These are phyloP conservation scores for Candida orba DNA, from an alignment of 805 yeast genomes.

Conservation along the genomic window DNA sequence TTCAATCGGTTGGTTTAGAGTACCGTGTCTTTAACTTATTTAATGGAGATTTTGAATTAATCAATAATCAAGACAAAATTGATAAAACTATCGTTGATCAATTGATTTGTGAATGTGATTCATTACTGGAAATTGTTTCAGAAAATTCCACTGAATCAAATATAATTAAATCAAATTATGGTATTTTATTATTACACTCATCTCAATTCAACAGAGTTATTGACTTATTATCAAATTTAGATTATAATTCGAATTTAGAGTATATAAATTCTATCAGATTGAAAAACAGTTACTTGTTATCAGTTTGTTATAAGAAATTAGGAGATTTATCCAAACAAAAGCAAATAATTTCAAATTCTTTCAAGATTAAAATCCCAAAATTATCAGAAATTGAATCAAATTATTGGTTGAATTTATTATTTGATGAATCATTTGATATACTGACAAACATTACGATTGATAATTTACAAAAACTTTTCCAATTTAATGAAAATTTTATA, in stretches of 20 bases:
- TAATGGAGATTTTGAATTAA: no score
- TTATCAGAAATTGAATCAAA: conserved; percentile 16
- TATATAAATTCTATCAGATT: conserved; percentile 8
- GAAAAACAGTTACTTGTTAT: conserved; percentile 9
- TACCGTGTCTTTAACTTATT: neutral
- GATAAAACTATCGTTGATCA: neutral
- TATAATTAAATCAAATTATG: neutral
- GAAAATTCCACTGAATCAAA: neutral
- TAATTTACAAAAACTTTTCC: conserved; percentile 6
- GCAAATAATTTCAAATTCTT: conserved; percentile 6
- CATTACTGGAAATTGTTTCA: neutral
- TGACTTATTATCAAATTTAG: neutral
- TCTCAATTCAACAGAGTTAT: neutral
- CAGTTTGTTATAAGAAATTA: conserved; percentile 1
- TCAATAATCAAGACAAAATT: neutral
- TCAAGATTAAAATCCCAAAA: conserved; percentile 14
- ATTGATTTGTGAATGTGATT: neutral
- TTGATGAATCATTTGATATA: conserved; percentile 3
- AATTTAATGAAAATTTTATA: conserved; percentile 9
- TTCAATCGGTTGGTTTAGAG: neutral
- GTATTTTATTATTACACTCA: neutral
- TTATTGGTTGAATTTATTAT: conserved; percentile 15
- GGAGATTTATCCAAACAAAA: conserved; percentile 1
- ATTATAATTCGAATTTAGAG: neutral
- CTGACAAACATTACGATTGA: neutral